These are phyloP conservation scores for Eucalyptus polybractea DNA, from an alignment of 345 rosid species.

Conservation along the genomic window DNA sequence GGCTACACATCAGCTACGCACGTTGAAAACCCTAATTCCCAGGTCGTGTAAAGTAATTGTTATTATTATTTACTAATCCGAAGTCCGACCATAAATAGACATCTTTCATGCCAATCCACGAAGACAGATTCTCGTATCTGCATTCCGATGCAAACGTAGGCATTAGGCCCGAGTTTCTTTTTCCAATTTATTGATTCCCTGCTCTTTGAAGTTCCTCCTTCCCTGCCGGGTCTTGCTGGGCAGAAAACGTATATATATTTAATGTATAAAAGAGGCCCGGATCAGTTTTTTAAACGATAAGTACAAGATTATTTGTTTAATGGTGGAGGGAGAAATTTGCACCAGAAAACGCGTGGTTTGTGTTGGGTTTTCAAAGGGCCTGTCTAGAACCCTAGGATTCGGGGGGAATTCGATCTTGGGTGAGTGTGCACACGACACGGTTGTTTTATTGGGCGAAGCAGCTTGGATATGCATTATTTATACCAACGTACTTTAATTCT, in stretches of 20 bases:
- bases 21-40: neutral
- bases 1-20: neutral
- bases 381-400: neutral
- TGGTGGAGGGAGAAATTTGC: neutral
- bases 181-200: neutral
- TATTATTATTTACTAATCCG: neutral
- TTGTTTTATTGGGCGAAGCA: neutral
- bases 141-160: neutral
- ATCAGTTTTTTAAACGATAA: neutral
- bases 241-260: neutral
- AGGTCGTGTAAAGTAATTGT: neutral
- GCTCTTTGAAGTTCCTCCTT: neutral
- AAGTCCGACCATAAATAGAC: conserved; percentile 4
- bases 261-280: neutral
- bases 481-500: neutral
- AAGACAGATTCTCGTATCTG: neutral
- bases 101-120: neutral
- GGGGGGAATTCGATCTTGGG: neutral
- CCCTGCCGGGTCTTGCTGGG: neutral
- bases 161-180: neutral
- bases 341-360: conserved; percentile 1
- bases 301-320: neutral
- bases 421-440: neutral
- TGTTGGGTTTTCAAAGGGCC: neutral
- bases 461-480: neutral